A percentile compares a stretch with the other conserved stretches of the same genome.
Conservation (phyloP, 768 basidiomycete species). For the Psilocybe tampanensis region DNA sequence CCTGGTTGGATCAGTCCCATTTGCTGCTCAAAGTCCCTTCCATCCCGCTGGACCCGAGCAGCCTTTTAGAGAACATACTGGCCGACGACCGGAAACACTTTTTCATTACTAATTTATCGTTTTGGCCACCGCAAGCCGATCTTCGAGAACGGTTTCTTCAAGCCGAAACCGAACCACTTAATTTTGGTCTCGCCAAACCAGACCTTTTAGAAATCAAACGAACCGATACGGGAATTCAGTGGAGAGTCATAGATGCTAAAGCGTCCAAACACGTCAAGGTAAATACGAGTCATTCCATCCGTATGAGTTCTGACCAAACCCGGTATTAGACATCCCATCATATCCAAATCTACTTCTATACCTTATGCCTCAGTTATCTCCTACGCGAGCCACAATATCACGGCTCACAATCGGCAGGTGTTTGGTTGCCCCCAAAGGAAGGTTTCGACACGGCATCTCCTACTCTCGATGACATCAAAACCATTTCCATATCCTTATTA, state of each 20-base stretch:
- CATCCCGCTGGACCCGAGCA: slow-evolving; percentile 31
- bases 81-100: slow-evolving; percentile 46
- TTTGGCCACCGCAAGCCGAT: slow-evolving; percentile 41
- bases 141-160: slow-evolving; percentile 36
- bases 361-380: slow-evolving; percentile 42
- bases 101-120: slow-evolving; percentile 45
- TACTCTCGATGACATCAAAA: slow-evolving; percentile 40
- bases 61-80: slow-evolving; percentile 42
- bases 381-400: slow-evolving; percentile 36
- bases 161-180: slow-evolving; percentile 33
- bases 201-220: slow-evolving; percentile 49
- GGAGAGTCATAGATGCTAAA: slow-evolving; percentile 56
- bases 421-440: slow-evolving; percentile 49
- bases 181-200: slow-evolving; percentile 49
- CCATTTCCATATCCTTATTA: slow-evolving; percentile 39
- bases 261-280: slow-evolving; percentile 51
- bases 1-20: slow-evolving; percentile 41
- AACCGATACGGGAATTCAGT: slow-evolving; percentile 31
- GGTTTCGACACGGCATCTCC: slow-evolving; percentile 33
- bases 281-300: slow-evolving; percentile 1
- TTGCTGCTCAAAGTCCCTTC: slow-evolving; percentile 44
- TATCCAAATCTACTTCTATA: slow-evolving; percentile 55
- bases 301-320: neutral
- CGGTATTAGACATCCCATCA: slow-evolving; percentile 47
- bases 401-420: slow-evolving; percentile 36